Evolutionary conservation across 2,329 filamentous ascomycete genomes (phyloP), one percentile per base, ranked within the genome.

Genomic region (Lachnellula suecica): DNA sequence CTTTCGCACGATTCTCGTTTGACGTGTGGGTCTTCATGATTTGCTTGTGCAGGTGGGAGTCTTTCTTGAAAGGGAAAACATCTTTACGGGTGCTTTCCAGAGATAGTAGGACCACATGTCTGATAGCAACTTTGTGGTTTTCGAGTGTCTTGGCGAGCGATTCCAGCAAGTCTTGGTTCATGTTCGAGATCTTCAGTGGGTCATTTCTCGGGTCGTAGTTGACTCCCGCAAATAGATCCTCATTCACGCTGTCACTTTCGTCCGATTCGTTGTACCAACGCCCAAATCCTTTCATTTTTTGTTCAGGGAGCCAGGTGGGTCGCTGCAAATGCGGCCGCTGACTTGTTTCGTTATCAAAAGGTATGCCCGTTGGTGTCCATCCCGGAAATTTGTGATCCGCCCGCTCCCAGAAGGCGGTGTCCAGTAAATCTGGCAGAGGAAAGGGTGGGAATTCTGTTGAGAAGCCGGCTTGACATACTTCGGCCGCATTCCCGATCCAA

Each of bases 51-150:
- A 72, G 53, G 4, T 60, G 60, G 15, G 64, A 68, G 15, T 64
- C 65, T 44, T 69, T 67, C 45, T 69, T 67, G 47, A 71, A 59
- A 1, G 71, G 71, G 52, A 73, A 72, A 34, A 72, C 60, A 37
- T 73, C 70, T 45, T 72, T 73, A 34, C 71, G 64, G 5, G 69
- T 70, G 47, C 68, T 71, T 57, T 73, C 71, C n/a, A 73, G 58
- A 4, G 68, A 71, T 24, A 73, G 45, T 10, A 73, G 24, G 7
- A 72, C 61, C 1, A 72, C 63, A 58, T 73, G 67, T 24, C 72
- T 69, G 29, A 73, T 72, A 1, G 60, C 47, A n/a, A 71, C 62
- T 0, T 66, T 59, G 24, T 64, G 54, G 8, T 64, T 46, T 23
- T 67, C 55, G 20, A 71, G 59, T 0, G 65, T 63, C 15, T 65